phyloP scores from a whole-genome alignment of 2,329 filamentous ascomycete genomes.

The Rhexocercosporidium sp. region DNA sequence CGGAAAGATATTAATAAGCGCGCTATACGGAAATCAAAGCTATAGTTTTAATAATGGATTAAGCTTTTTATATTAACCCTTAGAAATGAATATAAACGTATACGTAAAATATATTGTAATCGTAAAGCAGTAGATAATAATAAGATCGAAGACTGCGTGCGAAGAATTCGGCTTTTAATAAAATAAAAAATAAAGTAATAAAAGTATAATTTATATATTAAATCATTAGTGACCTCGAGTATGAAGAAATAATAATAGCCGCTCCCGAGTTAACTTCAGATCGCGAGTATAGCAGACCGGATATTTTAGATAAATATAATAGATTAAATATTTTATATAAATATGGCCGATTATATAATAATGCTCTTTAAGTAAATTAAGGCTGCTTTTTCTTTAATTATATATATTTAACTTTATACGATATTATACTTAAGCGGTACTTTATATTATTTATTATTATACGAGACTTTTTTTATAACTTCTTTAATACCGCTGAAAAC shows the following conservation, averaged over 20 bases:
- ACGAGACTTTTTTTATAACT: neutral
- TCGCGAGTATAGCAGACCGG: neutral
- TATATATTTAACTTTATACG: slow-evolving; percentile 4
- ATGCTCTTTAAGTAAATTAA: neutral
- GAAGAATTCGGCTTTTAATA: neutral
- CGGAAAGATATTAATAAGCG: neutral
- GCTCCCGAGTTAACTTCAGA: neutral
- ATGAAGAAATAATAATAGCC: neutral
- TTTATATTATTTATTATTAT: neutral
- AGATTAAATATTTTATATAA: neutral
- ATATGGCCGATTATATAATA: neutral
- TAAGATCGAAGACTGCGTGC: neutral
- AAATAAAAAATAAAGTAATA: neutral
- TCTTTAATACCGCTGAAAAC: neutral
- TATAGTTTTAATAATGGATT: neutral
- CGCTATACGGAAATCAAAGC: neutral
- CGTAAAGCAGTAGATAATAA: neutral
- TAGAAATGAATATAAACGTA: neutral
- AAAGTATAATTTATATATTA: neutral
- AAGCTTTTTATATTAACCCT: neutral
- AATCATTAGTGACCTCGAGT: neutral
- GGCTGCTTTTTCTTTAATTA: neutral
- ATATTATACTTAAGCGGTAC: neutral
- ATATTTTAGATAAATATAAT: neutral
- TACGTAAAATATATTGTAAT: neutral